Base-by-base conservation (phyloP, 192 early-diverging fungal species). In the Umbelopsis ramanniana region DNA sequence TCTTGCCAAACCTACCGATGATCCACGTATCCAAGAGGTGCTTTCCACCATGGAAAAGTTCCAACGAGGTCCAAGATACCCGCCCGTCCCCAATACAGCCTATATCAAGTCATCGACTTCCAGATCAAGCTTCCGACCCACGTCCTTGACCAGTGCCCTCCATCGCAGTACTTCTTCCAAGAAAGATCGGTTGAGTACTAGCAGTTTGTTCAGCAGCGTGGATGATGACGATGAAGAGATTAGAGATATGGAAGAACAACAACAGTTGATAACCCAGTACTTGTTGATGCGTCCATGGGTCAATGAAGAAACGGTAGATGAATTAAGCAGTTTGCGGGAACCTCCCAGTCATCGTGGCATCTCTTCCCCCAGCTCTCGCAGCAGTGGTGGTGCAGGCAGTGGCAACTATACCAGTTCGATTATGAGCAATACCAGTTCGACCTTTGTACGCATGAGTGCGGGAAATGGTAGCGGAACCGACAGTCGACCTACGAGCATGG, bases 251-350 rank as follows among this genome's bases (percentile, higher is more conserved):
- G 85, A 87, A 21, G 79, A 82, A 21, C 89, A 85, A 14, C 87
- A 89, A 57, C 81, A 85, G 45, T 57, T 94, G 76, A 85, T 89
- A 17, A 71, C 82, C 15, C 93, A 94, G 35, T 94, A 92, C 78
- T 70, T 94, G 6, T 75, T 94, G 66, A 89, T 87, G 29, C 76
- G 93, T 37, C 74, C 84, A 6, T 92, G 90, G 91, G 83, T 87
- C 9, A 85, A 83, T n/a, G 90, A 94, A 79, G 87, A 88, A 29
- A 92, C 89, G 54, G 87, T 94, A 1, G 93, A 94, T 75, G 89
- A 92, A 72, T 53, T 94, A 63, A 91, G 89, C 45, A 72, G 79
- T 17, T 63, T 80, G 26, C 80, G 92, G 10, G 92, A 93, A 72
- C 92, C 91, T 23, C 79, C 82, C 37, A 86, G 81, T 68, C 69